phyloP scores from a whole-genome alignment of 345 rosid genomes.

The Rhodomyrtus tomentosa region DNA sequence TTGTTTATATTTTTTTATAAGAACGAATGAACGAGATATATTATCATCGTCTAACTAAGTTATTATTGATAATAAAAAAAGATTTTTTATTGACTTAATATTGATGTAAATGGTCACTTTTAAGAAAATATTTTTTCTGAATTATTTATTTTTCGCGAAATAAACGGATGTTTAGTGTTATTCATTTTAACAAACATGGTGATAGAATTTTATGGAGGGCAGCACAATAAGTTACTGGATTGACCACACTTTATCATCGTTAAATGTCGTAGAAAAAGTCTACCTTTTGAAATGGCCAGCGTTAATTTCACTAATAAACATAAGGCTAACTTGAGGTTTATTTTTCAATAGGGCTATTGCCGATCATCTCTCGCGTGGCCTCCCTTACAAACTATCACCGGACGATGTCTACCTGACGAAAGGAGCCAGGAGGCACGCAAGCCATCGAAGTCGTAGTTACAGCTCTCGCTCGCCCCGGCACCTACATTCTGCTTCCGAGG shows the following conservation, averaged over 20 bases:
- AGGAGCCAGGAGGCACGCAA: slow-evolving; percentile 46
- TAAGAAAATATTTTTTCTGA: no score
- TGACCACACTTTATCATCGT: not conserved
- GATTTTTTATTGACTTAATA: no score
- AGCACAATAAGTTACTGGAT: not conserved
- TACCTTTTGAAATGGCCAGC: not conserved
- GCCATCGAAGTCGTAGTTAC: slow-evolving; percentile 38
- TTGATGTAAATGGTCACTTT: no score
- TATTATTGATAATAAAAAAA: no score
- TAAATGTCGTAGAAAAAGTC: not conserved
- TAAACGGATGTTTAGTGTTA: no score
- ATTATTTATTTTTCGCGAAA: no score
- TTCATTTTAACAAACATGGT: not conserved
- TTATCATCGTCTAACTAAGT: accelerated
- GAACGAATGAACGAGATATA: not conserved
- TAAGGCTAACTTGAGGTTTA: not conserved
- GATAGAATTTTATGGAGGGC: no score
- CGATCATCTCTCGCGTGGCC: slow-evolving; percentile 28
- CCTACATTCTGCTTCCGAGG: slow-evolving; percentile 38
- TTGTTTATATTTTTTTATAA: not conserved
- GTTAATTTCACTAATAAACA: not conserved
- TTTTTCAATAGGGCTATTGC: slow-evolving; percentile 35
- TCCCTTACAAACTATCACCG: slow-evolving; percentile 36
- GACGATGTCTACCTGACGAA: slow-evolving; percentile 38
- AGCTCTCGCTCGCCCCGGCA: slow-evolving; percentile 35